Base-by-base conservation (phyloP, 176 grass and related monocot species). In the Rhynchospora tenuis region DNA sequence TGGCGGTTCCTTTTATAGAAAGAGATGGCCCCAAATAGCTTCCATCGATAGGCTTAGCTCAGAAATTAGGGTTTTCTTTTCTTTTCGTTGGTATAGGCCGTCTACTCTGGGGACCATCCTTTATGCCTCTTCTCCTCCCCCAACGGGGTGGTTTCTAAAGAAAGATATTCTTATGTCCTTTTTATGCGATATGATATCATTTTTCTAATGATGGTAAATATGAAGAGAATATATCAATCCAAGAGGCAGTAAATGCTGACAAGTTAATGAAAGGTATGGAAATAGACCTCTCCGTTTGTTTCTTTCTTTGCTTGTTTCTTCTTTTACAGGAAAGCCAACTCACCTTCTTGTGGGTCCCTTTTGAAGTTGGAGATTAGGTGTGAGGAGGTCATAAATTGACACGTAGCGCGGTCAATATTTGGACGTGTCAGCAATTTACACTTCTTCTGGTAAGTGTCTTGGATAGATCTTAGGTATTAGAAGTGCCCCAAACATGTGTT, bases 11-110 rank as follows among this genome's bases (percentile, higher is more conserved):
- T 82, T 82, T 82, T 82, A 82, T 82, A 82, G 80, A 31, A 55
- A 29, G n/a, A 82, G 23, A 65, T 54, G 80, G 58, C 19, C 76
- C 51, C 78, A 45, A 81, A 65, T 82, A 67, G 13, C 47, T 62
- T 62, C 59, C 43, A 51, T 67, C 65, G 7, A 24, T 82, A 68
- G 61, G 62, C 62, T 67, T 22, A 50, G 9, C 33, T 64, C 31
- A 61, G 29, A 23, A 63, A 81, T 81, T 82, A 82, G 80, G 80
- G 80, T 82, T 77, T 76, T 33, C 19, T 67, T 64, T 27, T 81
- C 5, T 64, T 65, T 52, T 44, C 31, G 20, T 74, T 74, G 42
- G 42, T 79, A 55, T 79, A 59, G 76, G 76, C 14, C 14, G 43
- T 47, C 58, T 63, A 55, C 46, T 28, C 44, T 60, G 11, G 78